Base-by-base conservation (phyloP, 2,329 filamentous ascomycete genomes). In the Cladophialophora carrionii region DNA sequence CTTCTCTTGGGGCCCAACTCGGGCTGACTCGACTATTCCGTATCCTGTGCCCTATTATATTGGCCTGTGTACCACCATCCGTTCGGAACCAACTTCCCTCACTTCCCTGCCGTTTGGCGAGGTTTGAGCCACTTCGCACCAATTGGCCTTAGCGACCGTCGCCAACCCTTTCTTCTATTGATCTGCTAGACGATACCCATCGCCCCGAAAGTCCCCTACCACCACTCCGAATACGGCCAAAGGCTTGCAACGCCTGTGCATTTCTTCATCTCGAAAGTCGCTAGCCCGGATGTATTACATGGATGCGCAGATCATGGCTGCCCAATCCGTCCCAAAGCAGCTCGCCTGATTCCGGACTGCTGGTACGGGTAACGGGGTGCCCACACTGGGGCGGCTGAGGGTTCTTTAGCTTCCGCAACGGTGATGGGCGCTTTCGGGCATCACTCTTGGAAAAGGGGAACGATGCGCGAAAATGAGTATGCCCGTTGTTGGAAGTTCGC, bases 101-200 rank as follows among this genome's bases (percentile, higher is more conserved):
- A 59, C 49, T 20, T 48, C 49, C 52, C 57, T 34, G 37, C 43
- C 48, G 49, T 61, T 55, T 55, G 49, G 41, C 58, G 48, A 55
- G 43, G 64, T 66, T 62, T 63, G 64, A 66, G 64, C 64, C 64
- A 59, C 64, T 60, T 59, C 64, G 51, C 60, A 62, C 59, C 60
- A 60, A 59, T 57, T 57, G 49, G 37, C 48, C 41, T 43, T 55
- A 56, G 57, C 57, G 17, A 54, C 58, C 57, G 51, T 37, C 52
- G 26, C 41, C 32, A 37, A 49, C 60, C 64, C 37, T 59, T 41
- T 41, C 22, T 52, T 52, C 29, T 51, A 60, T 60, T 60, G 57
- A 60, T 26, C 46, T 34, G 43, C 48, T 51, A 51, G n/a, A 37
- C 29, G 20, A n/a, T 22, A 37, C 46, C 61, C 52, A 20, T n/a